Percentiles rank a stretch among this genome's conserved stretches.
Conservation (phyloP, 371 early-diverging fungal species). For the Apophysomyces sp. region DNA sequence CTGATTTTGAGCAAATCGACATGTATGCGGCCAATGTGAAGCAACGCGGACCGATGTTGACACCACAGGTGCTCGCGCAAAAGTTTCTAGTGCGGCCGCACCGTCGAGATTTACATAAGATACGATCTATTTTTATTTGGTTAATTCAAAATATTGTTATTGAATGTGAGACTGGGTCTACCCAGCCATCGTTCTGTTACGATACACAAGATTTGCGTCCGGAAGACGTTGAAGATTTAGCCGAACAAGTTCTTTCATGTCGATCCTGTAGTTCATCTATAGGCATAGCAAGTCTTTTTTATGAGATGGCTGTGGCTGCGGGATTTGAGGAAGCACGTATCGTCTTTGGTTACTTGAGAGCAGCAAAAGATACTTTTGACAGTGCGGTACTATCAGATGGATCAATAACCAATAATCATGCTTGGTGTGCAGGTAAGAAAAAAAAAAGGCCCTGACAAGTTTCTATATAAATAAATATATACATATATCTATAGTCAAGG, state of each 20-base stretch:
- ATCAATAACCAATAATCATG: conserved; percentile 48
- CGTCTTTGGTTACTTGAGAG: conserved; percentile 55
- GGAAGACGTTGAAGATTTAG: conserved; percentile 30
- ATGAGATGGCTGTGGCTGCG: conserved; percentile 56
- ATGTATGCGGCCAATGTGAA: conserved; percentile 56
- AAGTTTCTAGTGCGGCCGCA: conserved; percentile 57
- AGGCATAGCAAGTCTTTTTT: conserved; percentile 59
- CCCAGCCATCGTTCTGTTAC: not conserved
- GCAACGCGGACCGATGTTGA: conserved; percentile 52
- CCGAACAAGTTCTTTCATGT: conserved; percentile 43
- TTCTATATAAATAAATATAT: no score
- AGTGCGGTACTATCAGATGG: conserved; percentile 18
- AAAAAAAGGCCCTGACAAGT: not conserved
- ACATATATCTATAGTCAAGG: conserved; percentile 33
- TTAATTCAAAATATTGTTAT: conserved; percentile 53
- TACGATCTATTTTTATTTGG: conserved; percentile 58
- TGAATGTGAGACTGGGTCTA: conserved; percentile 12
- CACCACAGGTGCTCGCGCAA: conserved; percentile 50
- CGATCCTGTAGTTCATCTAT: conserved; percentile 45
- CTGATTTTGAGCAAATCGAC: conserved; percentile 51
- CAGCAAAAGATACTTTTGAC: conserved; percentile 33
- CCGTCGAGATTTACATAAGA: conserved; percentile 39
- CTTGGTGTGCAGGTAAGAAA: conserved; percentile 54
- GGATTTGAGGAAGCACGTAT: conserved; percentile 54
- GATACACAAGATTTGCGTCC: conserved; percentile 15